Evolutionary conservation across 345 rosid species (phyloP), one percentile per base, ranked within the genome.

Genomic region (Salix arbutifolia): DNA sequence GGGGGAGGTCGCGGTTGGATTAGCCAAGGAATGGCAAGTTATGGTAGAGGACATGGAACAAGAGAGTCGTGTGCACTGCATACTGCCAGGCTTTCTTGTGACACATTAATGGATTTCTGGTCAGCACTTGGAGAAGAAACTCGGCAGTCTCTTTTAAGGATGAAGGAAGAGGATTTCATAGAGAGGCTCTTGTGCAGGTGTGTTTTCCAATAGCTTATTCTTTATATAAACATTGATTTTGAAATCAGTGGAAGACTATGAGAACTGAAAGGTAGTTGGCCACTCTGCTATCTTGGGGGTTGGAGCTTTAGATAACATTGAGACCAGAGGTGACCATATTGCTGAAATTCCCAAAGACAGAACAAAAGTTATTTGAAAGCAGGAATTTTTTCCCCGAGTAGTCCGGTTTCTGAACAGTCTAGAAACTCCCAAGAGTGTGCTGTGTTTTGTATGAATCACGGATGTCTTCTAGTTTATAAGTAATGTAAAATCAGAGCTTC

Each of bases 141-240:
- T 8, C 90, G 88, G 60, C 90, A 77, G 38, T 93, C 99, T 73
- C 93, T 93, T 74, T 85, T 96, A 78, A 92, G 89, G 73, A 96
- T 96, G 96, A 96, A 96, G 86, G 99, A 96, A 87, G 99, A 93
- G 83, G 98, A 96, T 88, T 96, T 96, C 74, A 87, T 93, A 71
- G 99, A 93, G 85, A 93, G 94, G 85, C 91, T 96, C 19, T 88
- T 84, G 90, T 86, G 88, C 89, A 96, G 98, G 98, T 95, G 79
- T 80, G 91, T 76, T 44, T 74, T 77, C 68, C 74, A 79, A 70
- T 75, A 79, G 68, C 72, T 25, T 77, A 58, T 78, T 76, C 31
- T 69, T 53, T 71, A 14, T 70, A 69, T 46, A 28, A 53, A 17
- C 74, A 77, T 76, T 75, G 64, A 6, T 10, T 76, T 66, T 73